Percentiles rank a stretch among this genome's conserved stretches.
Conservation (phyloP, 2,329 filamentous ascomycete genomes). For the Berkeleyomyces basicola region DNA sequence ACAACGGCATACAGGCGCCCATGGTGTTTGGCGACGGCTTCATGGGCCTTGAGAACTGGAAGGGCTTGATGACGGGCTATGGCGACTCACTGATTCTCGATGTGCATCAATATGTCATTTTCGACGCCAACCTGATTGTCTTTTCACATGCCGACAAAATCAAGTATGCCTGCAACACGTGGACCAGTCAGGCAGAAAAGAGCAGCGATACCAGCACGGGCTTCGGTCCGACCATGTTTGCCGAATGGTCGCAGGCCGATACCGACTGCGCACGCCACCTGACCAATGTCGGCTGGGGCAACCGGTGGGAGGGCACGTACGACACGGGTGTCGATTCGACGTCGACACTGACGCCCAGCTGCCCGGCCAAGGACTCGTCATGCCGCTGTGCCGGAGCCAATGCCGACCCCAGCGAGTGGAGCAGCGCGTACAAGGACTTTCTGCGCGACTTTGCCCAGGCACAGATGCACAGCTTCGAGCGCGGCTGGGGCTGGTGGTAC, state of each 20-base stretch:
- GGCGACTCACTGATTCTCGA: constrained; percentile 63
- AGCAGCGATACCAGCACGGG: constrained; percentile 60
- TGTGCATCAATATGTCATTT: constrained; percentile 96
- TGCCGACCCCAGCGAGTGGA: constrained; percentile 51
- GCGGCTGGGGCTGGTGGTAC: constrained; percentile 95
- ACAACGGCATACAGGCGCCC: constrained; percentile 55
- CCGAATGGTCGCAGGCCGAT: constrained; percentile 95
- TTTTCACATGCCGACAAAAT: constrained; percentile 72
- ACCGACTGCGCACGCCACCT: constrained; percentile 80
- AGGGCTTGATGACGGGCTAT: constrained; percentile 58
- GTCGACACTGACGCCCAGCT: constrained; percentile 52
- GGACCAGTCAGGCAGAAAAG: constrained; percentile 60
- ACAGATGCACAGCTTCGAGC: constrained; percentile 89
- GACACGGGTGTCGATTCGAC: constrained; percentile 46
- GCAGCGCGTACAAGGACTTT: constrained; percentile 63
- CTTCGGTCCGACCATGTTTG: constrained; percentile 86
- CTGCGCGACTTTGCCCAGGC: constrained; percentile 82
- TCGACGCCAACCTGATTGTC: constrained; percentile 75
- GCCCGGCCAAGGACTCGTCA: constrained; percentile 45
- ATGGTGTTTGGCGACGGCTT: constrained; percentile 92
- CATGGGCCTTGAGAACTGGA: constrained; percentile 79
- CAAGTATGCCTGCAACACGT: constrained; percentile 70
- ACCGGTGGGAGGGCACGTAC: constrained; percentile 81
- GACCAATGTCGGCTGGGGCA: constrained; percentile 79
- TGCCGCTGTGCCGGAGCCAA: constrained; percentile 70